A percentile compares a stretch with the other conserved stretches of the same genome.
Conservation (phyloP, 495 filamentous ascomycete genomes). For the Neurospora tetraspora region DNA sequence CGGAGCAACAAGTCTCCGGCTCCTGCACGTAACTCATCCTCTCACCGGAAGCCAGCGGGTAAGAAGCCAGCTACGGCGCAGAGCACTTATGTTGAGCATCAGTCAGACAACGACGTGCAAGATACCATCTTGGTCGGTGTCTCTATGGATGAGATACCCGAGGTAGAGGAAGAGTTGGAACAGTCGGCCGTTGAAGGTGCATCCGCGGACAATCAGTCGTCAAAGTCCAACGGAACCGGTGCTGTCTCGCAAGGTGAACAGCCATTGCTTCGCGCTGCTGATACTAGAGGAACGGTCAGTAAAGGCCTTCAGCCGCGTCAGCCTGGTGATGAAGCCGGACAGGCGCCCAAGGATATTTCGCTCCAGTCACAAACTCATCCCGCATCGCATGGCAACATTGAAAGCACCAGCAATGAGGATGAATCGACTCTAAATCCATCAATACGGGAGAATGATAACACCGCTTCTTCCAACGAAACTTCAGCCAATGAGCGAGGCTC, state of each 20-base stretch:
- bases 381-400: background rate
- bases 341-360: background rate
- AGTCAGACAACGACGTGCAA: constrained; percentile 33
- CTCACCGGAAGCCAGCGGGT: constrained; percentile 25
- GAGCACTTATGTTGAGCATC: constrained; percentile 21
- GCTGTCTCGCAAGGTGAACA: background rate
- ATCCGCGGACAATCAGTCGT: background rate
- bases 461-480: background rate
- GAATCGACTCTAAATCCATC: background rate
- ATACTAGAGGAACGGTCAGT: background rate
- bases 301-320: background rate
- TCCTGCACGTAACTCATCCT: constrained; percentile 14
- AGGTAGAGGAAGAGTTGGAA: constrained; percentile 13
- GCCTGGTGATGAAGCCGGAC: background rate
- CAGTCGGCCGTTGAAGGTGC: constrained; percentile 8
- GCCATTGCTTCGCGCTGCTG: background rate
- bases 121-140: constrained; percentile 41
- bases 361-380: background rate
- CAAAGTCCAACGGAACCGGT: background rate
- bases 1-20: constrained; percentile 23
- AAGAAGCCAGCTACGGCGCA: constrained; percentile 23
- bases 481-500: background rate
- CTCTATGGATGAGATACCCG: constrained; percentile 11
- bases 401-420: background rate
- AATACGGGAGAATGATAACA: background rate